Base-by-base conservation (phyloP, 2,329 filamentous ascomycete species). In the Myriangium duriaei region DNA sequence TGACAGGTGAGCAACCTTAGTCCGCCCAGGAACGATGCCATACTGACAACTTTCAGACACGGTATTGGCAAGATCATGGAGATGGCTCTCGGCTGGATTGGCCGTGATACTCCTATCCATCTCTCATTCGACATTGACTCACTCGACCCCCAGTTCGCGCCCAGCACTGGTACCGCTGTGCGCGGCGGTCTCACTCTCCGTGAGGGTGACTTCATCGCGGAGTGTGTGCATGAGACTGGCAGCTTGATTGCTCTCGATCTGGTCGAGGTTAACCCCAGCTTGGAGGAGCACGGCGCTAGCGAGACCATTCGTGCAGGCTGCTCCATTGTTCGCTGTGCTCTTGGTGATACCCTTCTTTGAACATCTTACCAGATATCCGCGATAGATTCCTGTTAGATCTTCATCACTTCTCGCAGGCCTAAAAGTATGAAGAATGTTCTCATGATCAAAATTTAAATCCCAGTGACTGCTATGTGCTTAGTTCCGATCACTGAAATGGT, bases 61-160 rank as follows among this genome's bases (percentile, higher is more conserved):
- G 91, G 91, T 32, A 98, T 98, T 52, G 91, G 91, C 39, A 81
- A 80, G 47, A 85, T 98, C 47, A 86, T 98, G 65, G 91, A 96
- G 54, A 93, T 95, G 88, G 88, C 88, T n/a, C 71, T 98, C 37
- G 88, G 80, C 19, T 87, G 95, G 67, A 93, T 96, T 48, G 91
- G 91, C 50, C 75, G 69, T 53, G 91, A 96, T 58, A 95, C 87
- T 0, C 91, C 91, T 30, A 95, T 98, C 55, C 91, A 98, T 61
- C 74, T 98, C 42, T 93, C 85, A 26, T 96, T 98, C 53, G 91
- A 98, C 57, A 85, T 98, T 49, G 91, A 98, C 59, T 91, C 87
- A 15, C 72, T 96, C 43, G 91, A 98, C 60, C 91, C 91, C 17
- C 80, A 86, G 71, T 95, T 85, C 81, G 91, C 91, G 28, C 91